These are phyloP conservation scores for Salix exigua DNA, from an alignment of 345 rosid species.

Conservation along the genomic window DNA sequence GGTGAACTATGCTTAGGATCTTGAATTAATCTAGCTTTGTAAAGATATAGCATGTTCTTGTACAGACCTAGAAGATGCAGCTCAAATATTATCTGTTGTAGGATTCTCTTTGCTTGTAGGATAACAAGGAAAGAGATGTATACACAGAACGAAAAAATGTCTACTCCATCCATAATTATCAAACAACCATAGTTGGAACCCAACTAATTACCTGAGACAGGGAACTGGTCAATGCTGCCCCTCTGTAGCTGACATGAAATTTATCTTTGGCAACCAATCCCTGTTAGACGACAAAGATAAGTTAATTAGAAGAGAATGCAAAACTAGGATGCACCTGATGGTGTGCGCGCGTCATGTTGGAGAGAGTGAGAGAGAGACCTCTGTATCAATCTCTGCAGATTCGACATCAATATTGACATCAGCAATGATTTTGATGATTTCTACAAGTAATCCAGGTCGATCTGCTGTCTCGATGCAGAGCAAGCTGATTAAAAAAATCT, in stretches of 20 bases:
- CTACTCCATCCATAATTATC: not conserved
- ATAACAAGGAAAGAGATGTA: not conserved
- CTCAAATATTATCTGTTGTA: not conserved
- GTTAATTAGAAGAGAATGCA: not conserved
- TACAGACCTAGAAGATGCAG: not conserved
- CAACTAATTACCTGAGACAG: slow-evolving; percentile 60
- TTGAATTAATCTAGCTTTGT: not conserved
- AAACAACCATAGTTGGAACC: not conserved
- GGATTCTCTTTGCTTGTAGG: not conserved
- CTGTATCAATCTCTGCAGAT: slow-evolving; percentile 94
- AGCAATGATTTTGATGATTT: slow-evolving; percentile 72
- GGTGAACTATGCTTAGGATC: not conserved
- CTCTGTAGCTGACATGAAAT: slow-evolving; percentile 93
- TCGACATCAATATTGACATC: slow-evolving; percentile 80
- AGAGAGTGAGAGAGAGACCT: slow-evolving; percentile 36
- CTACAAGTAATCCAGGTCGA: slow-evolving; percentile 91
- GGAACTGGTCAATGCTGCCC: slow-evolving; percentile 65
- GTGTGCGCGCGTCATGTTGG: not conserved
- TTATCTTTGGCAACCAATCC: slow-evolving; percentile 92
- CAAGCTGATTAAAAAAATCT: slow-evolving; percentile 47
- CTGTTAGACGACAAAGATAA: slow-evolving; percentile 31
- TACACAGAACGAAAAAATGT: not conserved
- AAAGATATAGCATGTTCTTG: not conserved
- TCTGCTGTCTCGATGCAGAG: slow-evolving; percentile 87
- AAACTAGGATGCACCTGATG: not conserved